Evolutionary conservation across 1,284 basidiomycete genomes (phyloP).

Genomic region (Ceratobasidium sp.): DNA sequence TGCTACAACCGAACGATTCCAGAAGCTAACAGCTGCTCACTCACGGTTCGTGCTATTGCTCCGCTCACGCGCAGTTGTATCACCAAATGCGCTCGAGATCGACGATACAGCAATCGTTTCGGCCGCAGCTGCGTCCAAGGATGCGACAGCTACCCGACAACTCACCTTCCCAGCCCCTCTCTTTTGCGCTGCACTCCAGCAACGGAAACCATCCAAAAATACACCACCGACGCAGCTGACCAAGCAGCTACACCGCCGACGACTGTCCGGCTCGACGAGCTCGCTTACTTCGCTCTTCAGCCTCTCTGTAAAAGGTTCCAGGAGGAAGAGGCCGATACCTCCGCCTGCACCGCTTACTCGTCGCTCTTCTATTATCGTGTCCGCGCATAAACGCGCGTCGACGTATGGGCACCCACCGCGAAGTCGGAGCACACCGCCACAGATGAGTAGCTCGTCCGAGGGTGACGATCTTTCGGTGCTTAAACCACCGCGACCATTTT

Average conservation of each 20-base stretch:
- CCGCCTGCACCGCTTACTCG: constrained; percentile 16
- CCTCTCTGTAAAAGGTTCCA: background rate
- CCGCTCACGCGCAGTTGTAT: constrained; percentile 63
- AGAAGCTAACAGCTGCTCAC: constrained; percentile 63
- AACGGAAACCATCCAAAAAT: constrained; percentile 35
- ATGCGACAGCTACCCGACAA: constrained; percentile 50
- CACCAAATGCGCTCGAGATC: constrained; percentile 45
- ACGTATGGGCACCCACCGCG: constrained; percentile 1
- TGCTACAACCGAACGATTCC: constrained; percentile 52
- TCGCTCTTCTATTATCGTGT: constrained; percentile 33
- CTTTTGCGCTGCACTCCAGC: constrained; percentile 49
- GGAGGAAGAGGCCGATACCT: background rate
- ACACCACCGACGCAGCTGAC: constrained; percentile 8
- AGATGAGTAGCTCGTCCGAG: background rate
- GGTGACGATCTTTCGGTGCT: background rate
- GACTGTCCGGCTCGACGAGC: background rate
- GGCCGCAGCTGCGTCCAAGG: constrained; percentile 53
- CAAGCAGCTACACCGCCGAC: constrained; percentile 9
- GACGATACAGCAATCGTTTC: constrained; percentile 39
- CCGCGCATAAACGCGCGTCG: constrained; percentile 22
- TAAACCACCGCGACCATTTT: constrained; percentile 7
- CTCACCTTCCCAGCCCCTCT: constrained; percentile 72
- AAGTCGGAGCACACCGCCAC: constrained; percentile 17
- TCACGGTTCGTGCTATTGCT: constrained; percentile 75
- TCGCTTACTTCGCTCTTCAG: background rate